Base-by-base conservation (phyloP, 257 asterid genomes). In the Cruciata laevipes region DNA sequence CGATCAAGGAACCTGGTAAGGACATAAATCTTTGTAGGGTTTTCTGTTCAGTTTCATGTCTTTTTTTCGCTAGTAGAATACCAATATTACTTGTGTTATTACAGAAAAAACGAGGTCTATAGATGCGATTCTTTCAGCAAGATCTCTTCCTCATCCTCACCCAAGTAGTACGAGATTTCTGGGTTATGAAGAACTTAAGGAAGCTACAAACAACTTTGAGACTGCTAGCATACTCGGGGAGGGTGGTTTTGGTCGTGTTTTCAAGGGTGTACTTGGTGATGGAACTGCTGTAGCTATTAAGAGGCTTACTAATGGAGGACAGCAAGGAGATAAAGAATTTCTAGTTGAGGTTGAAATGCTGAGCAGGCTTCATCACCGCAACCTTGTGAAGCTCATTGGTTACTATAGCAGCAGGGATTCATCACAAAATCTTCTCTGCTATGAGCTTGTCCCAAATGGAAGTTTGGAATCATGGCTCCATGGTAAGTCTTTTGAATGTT, bases 321-420 rank as follows among this genome's bases (percentile, higher is more conserved):
- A 87, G 69, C 98, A 92, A 79, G 98, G 98, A 32, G 97, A 84
- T 79, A 89, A 87, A 83, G 97, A 92, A 77, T 92, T 89, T 77
- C 75, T 86, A 76, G 97, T 93, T 68, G 98, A 93, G 84, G 97
- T 93, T 65, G 97, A 93, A 81, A 93, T 93, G 97, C 97, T 93
- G 66, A 93, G 98, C 73, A 79, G 98, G 80, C 80, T 93, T 68
- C 98, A 90, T 84, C 97, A 93, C 75, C 95, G 98, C 52, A 90
- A 93, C 81, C 89, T 93, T 60, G 98, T 93, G 73, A 93, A 93
- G 79, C 97, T 92, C 69, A 87, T 92, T 63, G 98, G 98, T 70
- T 93, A 88, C 59, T 90, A 82, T 76, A 86, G 95, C 78, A 90
- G 82, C 76, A 91, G 87, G 4, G 92, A 86, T 47, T 66, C 89